Base-by-base conservation (phyloP, 1,284 basidiomycete genomes). In the Cryptococcus sp. region DNA sequence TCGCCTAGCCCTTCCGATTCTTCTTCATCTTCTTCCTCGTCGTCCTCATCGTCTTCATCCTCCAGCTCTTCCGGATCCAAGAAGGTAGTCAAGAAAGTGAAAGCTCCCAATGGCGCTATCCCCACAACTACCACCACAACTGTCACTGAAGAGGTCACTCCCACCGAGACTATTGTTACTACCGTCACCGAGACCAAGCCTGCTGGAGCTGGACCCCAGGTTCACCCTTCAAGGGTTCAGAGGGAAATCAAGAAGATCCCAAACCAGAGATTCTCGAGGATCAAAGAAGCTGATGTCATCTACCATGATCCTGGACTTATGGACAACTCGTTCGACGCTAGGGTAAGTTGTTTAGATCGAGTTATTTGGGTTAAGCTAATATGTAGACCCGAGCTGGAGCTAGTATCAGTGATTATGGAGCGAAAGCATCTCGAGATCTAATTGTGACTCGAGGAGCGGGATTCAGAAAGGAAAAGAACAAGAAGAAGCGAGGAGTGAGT, bases 391-490 rank as follows among this genome's bases (percentile, higher is more conserved):
- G 2, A 76, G 62, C 64, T 31, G 74, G 74, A 23, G 74, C 74
- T 5, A 69, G 80, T 2, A 61, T 63, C 19, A 85, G 85, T 60
- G 94, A 97, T 70, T 98, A 96, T 68, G 94, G 94, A 28, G 86
- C 85, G 18, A 82, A 81, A 51, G 94, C 94, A 0, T 84, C 85
- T 55, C 80, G 82, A 45, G 94, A 98, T 75, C 78, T 98, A 54
- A 87, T 96, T 60, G 88, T 93, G 21, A 98, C 94, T 2, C 83
- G 91, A 5, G 94, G 94, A 11, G 87, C 88, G 45, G 89, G 90
- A 7, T 98, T 98, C 80, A 83, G 91, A 50, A 98, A 98, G 76
- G 94, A 97, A 79, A 98, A 98, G 79, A 98, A 97, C 79, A 98
- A 98, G 83, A 98, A 98, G 79, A 98, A 98, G 78, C 80, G 88